A percentile compares a stretch with the other conserved stretches of the same genome.
Conservation (phyloP, 805 yeast genomes). For the Zygosaccharomyces bisporus region DNA sequence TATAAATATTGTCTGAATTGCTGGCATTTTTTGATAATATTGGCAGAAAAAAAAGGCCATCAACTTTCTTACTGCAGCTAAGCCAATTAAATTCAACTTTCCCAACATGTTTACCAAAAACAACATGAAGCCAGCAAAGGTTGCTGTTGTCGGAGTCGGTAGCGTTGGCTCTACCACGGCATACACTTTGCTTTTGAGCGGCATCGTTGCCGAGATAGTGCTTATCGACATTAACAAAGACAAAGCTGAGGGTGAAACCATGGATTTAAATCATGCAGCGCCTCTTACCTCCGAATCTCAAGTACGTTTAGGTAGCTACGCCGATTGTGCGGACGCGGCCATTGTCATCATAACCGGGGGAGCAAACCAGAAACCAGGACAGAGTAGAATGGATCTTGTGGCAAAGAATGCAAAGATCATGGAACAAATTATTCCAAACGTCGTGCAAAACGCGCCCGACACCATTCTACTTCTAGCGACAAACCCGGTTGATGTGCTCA, state of each 20-base stretch:
- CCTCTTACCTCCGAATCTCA: constrained; percentile 8
- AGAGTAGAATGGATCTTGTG: constrained; percentile 15
- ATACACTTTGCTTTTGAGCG: constrained; percentile 13
- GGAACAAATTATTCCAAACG: constrained; percentile 15
- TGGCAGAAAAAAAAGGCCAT: too few relatives aligned
- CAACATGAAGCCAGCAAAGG: constrained; percentile 2
- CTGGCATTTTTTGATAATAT: too few relatives aligned
- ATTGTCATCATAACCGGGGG: constrained; percentile 15
- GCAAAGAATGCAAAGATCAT: constrained; percentile 12
- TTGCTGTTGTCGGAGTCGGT: constrained; percentile 14
- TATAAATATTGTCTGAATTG: neutral
- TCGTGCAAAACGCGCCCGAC: constrained; percentile 14
- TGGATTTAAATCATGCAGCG: constrained; percentile 15
- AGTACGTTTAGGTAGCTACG: constrained; percentile 7
- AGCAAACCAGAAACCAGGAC: constrained; percentile 13
- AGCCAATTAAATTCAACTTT: neutral
- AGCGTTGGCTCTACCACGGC: constrained; percentile 15
- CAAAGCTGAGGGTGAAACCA: constrained; percentile 13
- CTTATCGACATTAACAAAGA: constrained; percentile 12
- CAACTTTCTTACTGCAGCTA: neutral
- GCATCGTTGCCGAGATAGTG: constrained; percentile 12
- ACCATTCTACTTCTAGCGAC: constrained; percentile 14
- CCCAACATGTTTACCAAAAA: neutral
- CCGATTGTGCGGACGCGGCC: constrained; percentile 13
- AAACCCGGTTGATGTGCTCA: constrained; percentile 15